Evolutionary conservation across 2,329 filamentous ascomycete species (phyloP), one percentile per base, ranked within the genome.

Genomic region (Zymoseptoria tritici): DNA sequence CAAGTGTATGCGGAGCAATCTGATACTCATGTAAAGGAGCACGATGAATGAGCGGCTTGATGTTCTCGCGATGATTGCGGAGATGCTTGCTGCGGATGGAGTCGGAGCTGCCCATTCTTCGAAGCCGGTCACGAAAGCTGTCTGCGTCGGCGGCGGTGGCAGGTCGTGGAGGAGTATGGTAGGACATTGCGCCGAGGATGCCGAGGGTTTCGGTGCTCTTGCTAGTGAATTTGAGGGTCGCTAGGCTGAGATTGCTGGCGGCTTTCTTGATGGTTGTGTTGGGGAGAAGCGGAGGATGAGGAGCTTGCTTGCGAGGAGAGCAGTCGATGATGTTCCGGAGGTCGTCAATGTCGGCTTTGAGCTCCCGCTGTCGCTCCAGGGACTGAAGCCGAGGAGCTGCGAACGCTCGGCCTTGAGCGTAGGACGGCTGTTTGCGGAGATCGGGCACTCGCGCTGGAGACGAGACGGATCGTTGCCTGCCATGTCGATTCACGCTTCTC

Each of bases 361-460:
- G 70, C 22, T 76, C 68, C 59, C 76, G 74, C 66, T 77, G 74
- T 13, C 75, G 75, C 31, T 81, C 78, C 3, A 81, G 69, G 2
- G 79, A 81, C 61, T 80, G 79, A 67, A 78, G 76, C 36, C 80
- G 74, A 5, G 81, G 79, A 20, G 79, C 79, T 29, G 78, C 75
- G 61, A 83, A 83, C 0, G 80, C 80, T 54, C 79, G 79, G 16
- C 81, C 81, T 69, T 80, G 80, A 1, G 77, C 71, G 24, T 68
- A 70, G 1, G 77, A 78, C 19, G 74, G 70, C 8, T 73, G 71
- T 13, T 74, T 68, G 21, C 67, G 67, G 9, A 74, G 64, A 49
- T 66, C 63, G 4, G 49, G 55, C 5, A 60, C 58, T 5, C 57
- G 61, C 3, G 65, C 62, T 9, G 70, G 67, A 16, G 69, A 70